These are phyloP conservation scores for Mycosphaerella sp. DNA, from an alignment of 2,329 filamentous ascomycete species.

Conservation along the genomic window DNA sequence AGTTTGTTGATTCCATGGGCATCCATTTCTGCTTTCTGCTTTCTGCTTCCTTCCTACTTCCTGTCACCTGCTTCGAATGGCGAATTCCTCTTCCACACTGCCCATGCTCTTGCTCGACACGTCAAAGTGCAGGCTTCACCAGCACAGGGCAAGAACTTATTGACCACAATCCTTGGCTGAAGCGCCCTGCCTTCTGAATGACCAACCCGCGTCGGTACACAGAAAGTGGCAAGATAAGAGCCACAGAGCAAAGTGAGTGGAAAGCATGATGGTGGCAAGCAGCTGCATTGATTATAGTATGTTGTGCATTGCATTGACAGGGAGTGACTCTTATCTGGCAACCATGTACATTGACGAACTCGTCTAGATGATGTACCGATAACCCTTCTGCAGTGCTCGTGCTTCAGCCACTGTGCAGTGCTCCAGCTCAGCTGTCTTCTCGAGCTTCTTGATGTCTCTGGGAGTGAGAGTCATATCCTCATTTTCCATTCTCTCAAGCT, in stretches of 20 bases:
- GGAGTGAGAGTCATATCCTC: constrained; percentile 42
- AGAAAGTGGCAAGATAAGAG: neutral
- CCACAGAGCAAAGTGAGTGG: neutral
- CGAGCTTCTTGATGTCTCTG: constrained; percentile 43
- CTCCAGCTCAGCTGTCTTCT: constrained; percentile 48
- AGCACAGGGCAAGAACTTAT: too few relatives aligned
- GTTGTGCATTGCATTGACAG: neutral
- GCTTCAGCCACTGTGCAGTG: constrained; percentile 46
- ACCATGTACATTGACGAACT: neutral
- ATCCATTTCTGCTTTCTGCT: too few relatives aligned
- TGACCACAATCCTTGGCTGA: neutral
- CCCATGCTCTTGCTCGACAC: neutral
- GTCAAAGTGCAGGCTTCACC: neutral
- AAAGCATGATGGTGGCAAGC: neutral
- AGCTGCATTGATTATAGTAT: neutral
- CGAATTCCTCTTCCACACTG: too few relatives aligned
- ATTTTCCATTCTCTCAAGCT: constrained; percentile 47
- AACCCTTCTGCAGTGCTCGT: constrained; percentile 49
- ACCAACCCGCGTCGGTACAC: too few relatives aligned
- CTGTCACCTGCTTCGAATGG: too few relatives aligned
- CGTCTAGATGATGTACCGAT: constrained; percentile 41
- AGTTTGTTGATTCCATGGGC: too few relatives aligned
- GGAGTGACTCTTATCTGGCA: neutral
- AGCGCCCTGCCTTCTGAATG: neutral
- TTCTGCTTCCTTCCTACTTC: too few relatives aligned